phyloP scores from a whole-genome alignment of 2,329 filamentous ascomycete species.

The Stromatinia cepivora region DNA sequence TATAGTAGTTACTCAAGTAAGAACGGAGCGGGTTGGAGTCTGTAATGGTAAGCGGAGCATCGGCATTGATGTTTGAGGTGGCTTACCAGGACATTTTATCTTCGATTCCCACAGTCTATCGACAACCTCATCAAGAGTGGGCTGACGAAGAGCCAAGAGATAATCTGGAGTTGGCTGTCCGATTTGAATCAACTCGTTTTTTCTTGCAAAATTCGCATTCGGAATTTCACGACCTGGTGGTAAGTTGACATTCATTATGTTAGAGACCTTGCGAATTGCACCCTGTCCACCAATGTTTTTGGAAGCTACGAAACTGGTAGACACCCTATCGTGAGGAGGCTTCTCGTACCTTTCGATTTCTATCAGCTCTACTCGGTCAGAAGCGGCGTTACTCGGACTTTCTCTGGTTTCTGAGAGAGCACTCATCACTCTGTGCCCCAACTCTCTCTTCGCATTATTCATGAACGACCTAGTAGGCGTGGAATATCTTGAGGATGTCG shows the following conservation, averaged over 20 bases:
- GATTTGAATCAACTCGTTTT: conserved; percentile 44
- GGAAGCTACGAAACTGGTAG: background rate
- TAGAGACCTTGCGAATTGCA: background rate
- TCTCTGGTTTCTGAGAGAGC: conserved; percentile 20
- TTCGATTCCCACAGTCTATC: conserved; percentile 1
- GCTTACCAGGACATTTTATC: conserved; percentile 12
- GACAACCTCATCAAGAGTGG: conserved; percentile 15
- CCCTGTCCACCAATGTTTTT: background rate
- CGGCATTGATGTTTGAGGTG: background rate
- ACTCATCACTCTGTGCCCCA: conserved; percentile 12
- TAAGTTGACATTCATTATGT: conserved; percentile 20
- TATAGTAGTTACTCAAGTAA: conserved; percentile 7
- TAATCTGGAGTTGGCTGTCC: conserved; percentile 26
- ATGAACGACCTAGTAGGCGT: conserved; percentile 18
- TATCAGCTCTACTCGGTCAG: background rate
- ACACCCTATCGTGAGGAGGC: background rate
- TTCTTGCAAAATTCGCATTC: conserved; percentile 49
- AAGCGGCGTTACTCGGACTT: background rate
- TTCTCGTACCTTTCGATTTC: background rate
- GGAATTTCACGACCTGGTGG: conserved; percentile 41
- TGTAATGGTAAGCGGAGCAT: background rate
- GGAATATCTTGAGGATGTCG: background rate
- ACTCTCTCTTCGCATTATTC: conserved; percentile 14
- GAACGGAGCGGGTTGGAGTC: conserved; percentile 16
- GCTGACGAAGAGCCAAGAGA: conserved; percentile 20